These are phyloP conservation scores for Hanseniaspora hatyaiensis DNA, from an alignment of 805 yeast genomes.

Conservation along the genomic window DNA sequence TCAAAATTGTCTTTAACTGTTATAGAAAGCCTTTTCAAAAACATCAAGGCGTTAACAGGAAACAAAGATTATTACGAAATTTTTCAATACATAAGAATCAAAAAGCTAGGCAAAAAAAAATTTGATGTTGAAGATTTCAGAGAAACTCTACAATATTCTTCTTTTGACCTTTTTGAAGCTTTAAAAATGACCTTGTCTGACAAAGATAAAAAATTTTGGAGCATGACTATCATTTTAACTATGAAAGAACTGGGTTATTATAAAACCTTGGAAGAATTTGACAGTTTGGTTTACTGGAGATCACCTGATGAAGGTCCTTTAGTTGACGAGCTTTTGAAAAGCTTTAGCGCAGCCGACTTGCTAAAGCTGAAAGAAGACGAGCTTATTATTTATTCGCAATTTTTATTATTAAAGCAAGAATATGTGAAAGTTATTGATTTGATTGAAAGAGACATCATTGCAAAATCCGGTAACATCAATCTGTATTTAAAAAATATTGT, in stretches of 20 bases:
- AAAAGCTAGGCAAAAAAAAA: constrained; percentile 9
- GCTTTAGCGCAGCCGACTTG: background rate
- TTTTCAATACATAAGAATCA: constrained; percentile 11
- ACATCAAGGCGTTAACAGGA: constrained; percentile 1
- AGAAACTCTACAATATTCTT: constrained; percentile 1
- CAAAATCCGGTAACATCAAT: constrained; percentile 14
- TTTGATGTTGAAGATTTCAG: constrained; percentile 5
- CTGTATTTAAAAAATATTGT: constrained; percentile 14
- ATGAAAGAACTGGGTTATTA: constrained; percentile 7
- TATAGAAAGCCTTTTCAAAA: constrained; percentile 9
- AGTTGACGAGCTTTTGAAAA: background rate
- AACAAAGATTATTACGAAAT: background rate
- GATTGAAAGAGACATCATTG: constrained; percentile 1
- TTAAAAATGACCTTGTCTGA: background rate
- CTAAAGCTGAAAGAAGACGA: constrained; percentile 8
- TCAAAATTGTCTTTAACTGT: constrained; percentile 1
- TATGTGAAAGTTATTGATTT: background rate
- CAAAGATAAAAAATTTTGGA: constrained; percentile 5
- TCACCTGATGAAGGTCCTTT: background rate
- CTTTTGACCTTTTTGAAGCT: constrained; percentile 5
- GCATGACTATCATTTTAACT: constrained; percentile 1
- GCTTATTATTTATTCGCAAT: constrained; percentile 12
- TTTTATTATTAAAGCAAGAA: background rate
- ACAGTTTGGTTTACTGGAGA: constrained; percentile 6
- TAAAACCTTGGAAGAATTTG: constrained; percentile 2